Evolutionary conservation across 2,329 filamentous ascomycete genomes (phyloP).

Genomic region (Fusarium oligoseptatum): DNA sequence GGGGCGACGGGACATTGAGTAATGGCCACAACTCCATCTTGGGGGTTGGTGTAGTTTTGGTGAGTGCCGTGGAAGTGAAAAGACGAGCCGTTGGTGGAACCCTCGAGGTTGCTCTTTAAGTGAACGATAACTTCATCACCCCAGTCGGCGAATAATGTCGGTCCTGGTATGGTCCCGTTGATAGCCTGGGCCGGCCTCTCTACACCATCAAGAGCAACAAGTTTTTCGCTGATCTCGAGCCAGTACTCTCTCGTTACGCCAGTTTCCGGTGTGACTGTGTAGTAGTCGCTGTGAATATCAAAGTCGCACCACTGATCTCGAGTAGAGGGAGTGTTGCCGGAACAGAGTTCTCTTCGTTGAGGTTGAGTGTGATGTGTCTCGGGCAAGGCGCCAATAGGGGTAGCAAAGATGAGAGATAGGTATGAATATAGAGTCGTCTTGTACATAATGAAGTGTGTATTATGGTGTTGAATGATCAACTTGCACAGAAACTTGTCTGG

Average conservation of each 20-base stretch:
- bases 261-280: conserved; percentile 58
- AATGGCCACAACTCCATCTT: conserved; percentile 68
- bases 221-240: conserved; percentile 57
- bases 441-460: conserved; percentile 16
- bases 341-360: conserved; percentile 22
- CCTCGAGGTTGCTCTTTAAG: conserved; percentile 62
- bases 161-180: conserved; percentile 70
- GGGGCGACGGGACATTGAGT: conserved; percentile 67
- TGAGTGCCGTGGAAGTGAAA: conserved; percentile 75
- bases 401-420: conserved; percentile 8
- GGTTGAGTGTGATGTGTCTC: conserved; percentile 8
- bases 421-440: conserved; percentile 4
- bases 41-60: conserved; percentile 65
- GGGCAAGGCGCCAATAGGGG: conserved; percentile 16
- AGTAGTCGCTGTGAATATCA: conserved; percentile 63
- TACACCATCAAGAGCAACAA: conserved; percentile 62
- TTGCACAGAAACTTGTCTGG: background rate
- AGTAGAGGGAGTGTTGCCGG: conserved; percentile 50
- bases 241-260: conserved; percentile 65
- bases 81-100: conserved; percentile 67
- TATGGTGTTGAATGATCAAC: background rate
- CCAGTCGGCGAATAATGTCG: conserved; percentile 68
- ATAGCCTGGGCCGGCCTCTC: conserved; percentile 59
- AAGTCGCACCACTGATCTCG: conserved; percentile 62
- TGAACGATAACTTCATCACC: conserved; percentile 63